Conservation (phyloP, 768 basidiomycete genomes). For the Xerocomellus chrysenteron region DNA sequence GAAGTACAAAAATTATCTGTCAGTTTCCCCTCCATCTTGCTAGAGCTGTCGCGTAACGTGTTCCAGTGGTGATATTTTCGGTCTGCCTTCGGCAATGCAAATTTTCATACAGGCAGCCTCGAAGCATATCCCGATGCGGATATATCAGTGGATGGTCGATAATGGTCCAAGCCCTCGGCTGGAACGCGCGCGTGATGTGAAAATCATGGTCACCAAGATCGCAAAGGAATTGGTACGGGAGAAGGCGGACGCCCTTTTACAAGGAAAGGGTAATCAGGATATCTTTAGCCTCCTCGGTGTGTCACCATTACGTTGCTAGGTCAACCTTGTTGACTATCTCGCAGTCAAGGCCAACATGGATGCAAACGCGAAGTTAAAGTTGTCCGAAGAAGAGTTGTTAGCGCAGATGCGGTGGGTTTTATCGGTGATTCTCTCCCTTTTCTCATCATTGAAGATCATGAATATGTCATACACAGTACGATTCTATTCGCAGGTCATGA, state of each 20-base stretch:
- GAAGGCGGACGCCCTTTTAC: conserved; percentile 5
- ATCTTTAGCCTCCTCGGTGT: conserved; percentile 38
- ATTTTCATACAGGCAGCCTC: conserved; percentile 7
- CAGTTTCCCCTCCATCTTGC: not conserved
- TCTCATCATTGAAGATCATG: not conserved
- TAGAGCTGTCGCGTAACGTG: no score
- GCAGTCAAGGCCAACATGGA: conserved; percentile 27
- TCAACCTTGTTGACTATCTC: not conserved
- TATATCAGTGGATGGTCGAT: conserved; percentile 2
- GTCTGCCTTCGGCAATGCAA: conserved; percentile 1
- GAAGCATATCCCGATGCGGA: not conserved
- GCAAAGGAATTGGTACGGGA: conserved; percentile 8
- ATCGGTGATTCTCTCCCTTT: no score
- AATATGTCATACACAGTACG: conserved; percentile 31
- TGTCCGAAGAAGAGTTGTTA: conserved; percentile 15
- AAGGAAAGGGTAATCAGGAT: conserved; percentile 13
- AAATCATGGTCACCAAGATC: not conserved
- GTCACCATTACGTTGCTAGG: not conserved
- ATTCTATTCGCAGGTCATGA: conserved; percentile 54
- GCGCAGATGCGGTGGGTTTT: conserved; percentile 15
- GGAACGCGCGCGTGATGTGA: not conserved
- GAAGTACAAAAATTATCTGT: conserved; percentile 8
- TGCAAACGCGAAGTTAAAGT: conserved; percentile 11
- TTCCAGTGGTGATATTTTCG: conserved; percentile 12
- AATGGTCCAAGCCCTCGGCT: not conserved